Evolutionary conservation across 176 grass and related monocot species (phyloP).

Genomic region (Musa itinerans): DNA sequence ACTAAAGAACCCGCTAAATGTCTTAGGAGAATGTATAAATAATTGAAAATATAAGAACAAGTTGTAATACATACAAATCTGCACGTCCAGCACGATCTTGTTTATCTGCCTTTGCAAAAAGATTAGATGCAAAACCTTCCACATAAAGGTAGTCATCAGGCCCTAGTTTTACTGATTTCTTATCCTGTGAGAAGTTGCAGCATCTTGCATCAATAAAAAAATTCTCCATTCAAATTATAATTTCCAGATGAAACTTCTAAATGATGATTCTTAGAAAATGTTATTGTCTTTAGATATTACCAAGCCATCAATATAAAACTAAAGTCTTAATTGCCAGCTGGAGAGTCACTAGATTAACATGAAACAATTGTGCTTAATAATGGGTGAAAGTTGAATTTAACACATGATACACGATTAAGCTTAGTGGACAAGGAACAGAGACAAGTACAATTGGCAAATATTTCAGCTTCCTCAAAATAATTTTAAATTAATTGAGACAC

Average conservation of each 20-base stretch:
- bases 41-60: neutral
- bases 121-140: slow-evolving; percentile 87
- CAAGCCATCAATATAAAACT: neutral
- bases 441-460: no score
- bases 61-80: slow-evolving; percentile 54
- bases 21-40: neutral
- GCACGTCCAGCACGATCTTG: slow-evolving; percentile 88
- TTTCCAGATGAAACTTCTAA: neutral
- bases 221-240: neutral
- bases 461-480: no score
- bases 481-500: no score
- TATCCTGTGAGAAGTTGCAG: slow-evolving; percentile 45
- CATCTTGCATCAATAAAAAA: neutral
- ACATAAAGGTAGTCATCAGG: slow-evolving; percentile 78
- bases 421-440: no score
- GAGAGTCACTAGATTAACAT: neutral
- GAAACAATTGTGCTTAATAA: no score
- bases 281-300: neutral
- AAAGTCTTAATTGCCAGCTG: neutral
- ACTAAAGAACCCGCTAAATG: slow-evolving; percentile 6
- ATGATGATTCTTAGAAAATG: neutral
- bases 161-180: slow-evolving; percentile 60
- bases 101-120: slow-evolving; percentile 99
- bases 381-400: no score
- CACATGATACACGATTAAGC: no score